Evolutionary conservation across 306 rosid genomes (phyloP), one percentile per base, ranked within the genome.

Genomic region (Crotalaria pallida): DNA sequence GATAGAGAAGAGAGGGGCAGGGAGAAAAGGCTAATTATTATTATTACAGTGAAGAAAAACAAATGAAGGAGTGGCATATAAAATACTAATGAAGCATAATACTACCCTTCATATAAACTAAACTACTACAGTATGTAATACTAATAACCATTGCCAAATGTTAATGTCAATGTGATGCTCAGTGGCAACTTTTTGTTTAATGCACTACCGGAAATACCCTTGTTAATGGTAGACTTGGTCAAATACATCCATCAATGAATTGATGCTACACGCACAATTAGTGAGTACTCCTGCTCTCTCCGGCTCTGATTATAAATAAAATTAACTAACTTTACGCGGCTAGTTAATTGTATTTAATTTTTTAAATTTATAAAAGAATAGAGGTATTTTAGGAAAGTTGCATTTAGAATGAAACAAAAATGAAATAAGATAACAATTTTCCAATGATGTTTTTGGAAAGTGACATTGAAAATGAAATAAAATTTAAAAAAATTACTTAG

Each of bases 141-240:
- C n/a, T 51, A 58, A 15, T 27, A 71, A 52, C 88, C 87, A 82
- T 56, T 65, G 45, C 2, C 11, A n/a, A n/a, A 58, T 78, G 49
- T 53, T 38, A 17, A 33, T 38, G 38, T 59, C 34, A 21, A 27
- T 56, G 4, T 13, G 36, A 67, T 33, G 55, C 67, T 63, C 1
- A 11, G 53, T 31, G 52, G 41, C 68, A 62, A 74, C 55, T 16
- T 31, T 31, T 63, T 3, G 5, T 68, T 56, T n/a, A 0, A 0
- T 34, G 13, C 19, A 62, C 12, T 60, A 55, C 52, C 79, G 10
- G 2, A 41, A 67, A 26, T 68, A 41, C 50, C 81, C 84, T 7
- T 57, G 4, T 13, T 21, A 5, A 13, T 4, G 11, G 23, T 17
- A 18, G 31, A 56, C 18, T 66, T 66, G 71, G 82, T 79, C 82